Conservation (phyloP, 2,329 filamentous ascomycete genomes). For the Mycosphaerella arachidis region DNA sequence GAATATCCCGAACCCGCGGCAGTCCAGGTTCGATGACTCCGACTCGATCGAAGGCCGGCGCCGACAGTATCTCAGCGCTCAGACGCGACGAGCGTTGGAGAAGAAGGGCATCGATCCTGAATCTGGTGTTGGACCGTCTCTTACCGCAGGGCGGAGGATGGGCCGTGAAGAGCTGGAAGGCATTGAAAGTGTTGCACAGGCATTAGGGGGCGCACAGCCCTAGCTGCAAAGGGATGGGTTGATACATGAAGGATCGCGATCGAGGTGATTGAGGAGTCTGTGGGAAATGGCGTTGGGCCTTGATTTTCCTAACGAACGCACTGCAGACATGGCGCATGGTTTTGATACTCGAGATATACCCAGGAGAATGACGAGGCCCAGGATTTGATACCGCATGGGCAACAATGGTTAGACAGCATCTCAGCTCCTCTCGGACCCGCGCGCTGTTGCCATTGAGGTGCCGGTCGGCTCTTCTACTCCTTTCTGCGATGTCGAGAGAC, state of each 20-base stretch:
- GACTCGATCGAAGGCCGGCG: slow-evolving; percentile 61
- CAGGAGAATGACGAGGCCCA: not conserved
- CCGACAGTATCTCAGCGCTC: slow-evolving; percentile 75
- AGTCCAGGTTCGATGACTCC: slow-evolving; percentile 30
- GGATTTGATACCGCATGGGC: not conserved
- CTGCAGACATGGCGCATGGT: not conserved
- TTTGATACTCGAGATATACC: not conserved
- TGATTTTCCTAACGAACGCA: not conserved
- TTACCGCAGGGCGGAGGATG: slow-evolving; percentile 24
- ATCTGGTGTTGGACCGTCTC: slow-evolving; percentile 24
- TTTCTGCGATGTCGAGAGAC: not conserved
- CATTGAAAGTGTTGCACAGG: slow-evolving; percentile 36
- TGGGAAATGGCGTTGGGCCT: not conserved
- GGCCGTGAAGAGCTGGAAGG: slow-evolving; percentile 35
- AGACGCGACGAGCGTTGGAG: slow-evolving; percentile 73
- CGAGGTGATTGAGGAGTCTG: not conserved
- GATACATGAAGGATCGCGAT: not conserved
- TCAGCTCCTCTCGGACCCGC: not conserved
- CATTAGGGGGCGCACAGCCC: slow-evolving; percentile 25
- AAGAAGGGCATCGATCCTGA: slow-evolving; percentile 59
- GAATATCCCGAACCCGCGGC: slow-evolving; percentile 29
- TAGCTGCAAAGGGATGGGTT: not conserved
- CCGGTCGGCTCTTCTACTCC: too few relatives aligned
- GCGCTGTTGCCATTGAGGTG: too few relatives aligned
- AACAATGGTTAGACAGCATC: not conserved